Percentiles rank a stretch among this genome's conserved stretches.
Evolutionary conservation across 1,284 basidiomycete species (phyloP).

Genomic region (Melampsora larici-populina): DNA sequence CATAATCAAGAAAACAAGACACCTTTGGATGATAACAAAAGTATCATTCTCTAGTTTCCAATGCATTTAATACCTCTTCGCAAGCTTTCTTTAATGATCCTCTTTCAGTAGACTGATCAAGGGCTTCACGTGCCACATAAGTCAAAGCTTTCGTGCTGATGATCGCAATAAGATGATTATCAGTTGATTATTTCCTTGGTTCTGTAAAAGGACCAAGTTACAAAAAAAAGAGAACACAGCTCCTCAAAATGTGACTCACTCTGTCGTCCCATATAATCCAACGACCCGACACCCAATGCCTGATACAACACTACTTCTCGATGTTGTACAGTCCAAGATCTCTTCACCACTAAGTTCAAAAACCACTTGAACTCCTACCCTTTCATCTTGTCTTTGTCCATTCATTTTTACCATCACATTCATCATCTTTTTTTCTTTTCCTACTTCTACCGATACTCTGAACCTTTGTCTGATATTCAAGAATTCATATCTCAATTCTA

Average conservation of each 20-base stretch:
- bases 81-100: slow-evolving; percentile 22
- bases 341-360: slow-evolving; percentile 38
- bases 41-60: background rate
- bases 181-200: background rate
- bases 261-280: background rate
- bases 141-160: slow-evolving; percentile 8
- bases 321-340: slow-evolving; percentile 4
- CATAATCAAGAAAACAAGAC: background rate
- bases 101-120: slow-evolving; percentile 17
- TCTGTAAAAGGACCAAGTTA: background rate
- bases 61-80: background rate
- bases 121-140: slow-evolving; percentile 11
- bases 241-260: slow-evolving; percentile 15
- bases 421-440: slow-evolving; percentile 1
- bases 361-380: background rate
- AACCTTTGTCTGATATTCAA: slow-evolving; percentile 13
- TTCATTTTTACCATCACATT: slow-evolving; percentile 6
- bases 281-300: slow-evolving; percentile 22
- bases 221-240: background rate
- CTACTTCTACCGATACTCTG: background rate
- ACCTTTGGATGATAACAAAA: background rate
- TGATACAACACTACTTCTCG: background rate
- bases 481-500: slow-evolving; percentile 22
- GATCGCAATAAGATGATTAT: too few species aligned
- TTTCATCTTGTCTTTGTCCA: background rate